Evolutionary conservation across 2,329 filamentous ascomycete genomes (phyloP), one percentile per base, ranked within the genome.

Genomic region (Paecilomyces niveus): DNA sequence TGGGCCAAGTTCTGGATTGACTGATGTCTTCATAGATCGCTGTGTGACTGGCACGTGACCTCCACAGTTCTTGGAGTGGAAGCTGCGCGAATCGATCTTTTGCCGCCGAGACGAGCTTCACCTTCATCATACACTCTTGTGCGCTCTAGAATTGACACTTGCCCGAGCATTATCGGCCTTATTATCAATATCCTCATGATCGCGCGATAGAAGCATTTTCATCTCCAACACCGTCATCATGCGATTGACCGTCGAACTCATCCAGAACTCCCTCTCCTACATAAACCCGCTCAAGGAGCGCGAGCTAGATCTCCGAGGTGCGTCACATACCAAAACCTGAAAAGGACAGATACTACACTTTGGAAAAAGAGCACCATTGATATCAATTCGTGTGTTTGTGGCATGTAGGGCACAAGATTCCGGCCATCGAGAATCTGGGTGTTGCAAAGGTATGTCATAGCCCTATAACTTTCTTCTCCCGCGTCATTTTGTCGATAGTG

Each of bases 241-340:
- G 94, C 88, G 93, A 83, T 87, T 99, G 80, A 97, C 93, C 63
- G 88, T 90, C 67, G 94, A 97, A 77, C 87, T 97, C 71, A 95
- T 99, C 80, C 86, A 91, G 78, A 87, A 86, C 77, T 96, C 94
- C 73, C 89, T 96, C 67, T 97, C 93, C 76, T 99, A 97, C 83
- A 89, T 97, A 79, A 99, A 97, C 80, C 92, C 93, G 75, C 85
- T 99, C 77, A 96, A 94, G 81, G 94, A 99, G 84, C 91, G 94
- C 78, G 94, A 99, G 85, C 86, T 99, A 76, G 92, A 97, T 83
- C 90, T 99, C 71, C 88, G 94, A 96, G 94, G 94, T 97, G 89
- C 86, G 92, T 85, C 63, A 62, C 57, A 64, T 59, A 59, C 65
- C 61, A 68, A 64, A 64, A 65, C 71, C 80, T 85, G 89, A 89